Evolutionary conservation across 495 filamentous ascomycete species (phyloP), one percentile per base, ranked within the genome.

Genomic region (Cercophora scortea): DNA sequence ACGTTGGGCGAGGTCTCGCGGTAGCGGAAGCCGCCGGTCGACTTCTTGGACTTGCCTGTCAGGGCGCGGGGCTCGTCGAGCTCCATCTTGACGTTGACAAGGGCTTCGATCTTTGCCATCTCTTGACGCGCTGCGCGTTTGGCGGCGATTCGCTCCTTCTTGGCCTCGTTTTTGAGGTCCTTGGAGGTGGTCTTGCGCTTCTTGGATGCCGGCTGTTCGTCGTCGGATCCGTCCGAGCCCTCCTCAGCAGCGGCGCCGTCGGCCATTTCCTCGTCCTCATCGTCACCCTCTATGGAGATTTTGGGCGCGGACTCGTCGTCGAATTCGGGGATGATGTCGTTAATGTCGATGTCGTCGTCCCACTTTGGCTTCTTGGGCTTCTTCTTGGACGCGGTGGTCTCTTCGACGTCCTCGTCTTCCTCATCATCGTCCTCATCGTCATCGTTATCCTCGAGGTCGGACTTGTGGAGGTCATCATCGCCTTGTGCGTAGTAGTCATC

Each of bases 281-380:
- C 58, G 16, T 64, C 78, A n/a, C 77, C 75, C 3, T 81, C 79
- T 3, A 84, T 67, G 1, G 73, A 71, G 44, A 85, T 66, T 0
- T 68, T 62, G 18, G 83, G 80, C 11, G 75, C 76, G 9, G 71
- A 65, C 17, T 74, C 73, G 33, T 83, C 83, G 12, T 88, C 80
- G 61, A 94, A 96, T 52, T 93, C 89, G 2, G 90, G 90, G 39
- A 96, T 70, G 32, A 98, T 70, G 65, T 98, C 92, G 32, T 83
- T 86, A 71, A 97, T 96, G 60, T 95, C 90, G 60, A 97, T 96
- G 61, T 98, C 93, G 58, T 96, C 89, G 53, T 95, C 87, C 88
- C 90, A 98, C 50, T 83, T 88, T 16, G 93, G 93, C 75, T 98
- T 98, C 75, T 89, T 93, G 15, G 80, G 69, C 53, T 80, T 83